Evolutionary conservation across 2,329 filamentous ascomycete genomes (phyloP).

Genomic region (Mycosphaerelloides madeirae): DNA sequence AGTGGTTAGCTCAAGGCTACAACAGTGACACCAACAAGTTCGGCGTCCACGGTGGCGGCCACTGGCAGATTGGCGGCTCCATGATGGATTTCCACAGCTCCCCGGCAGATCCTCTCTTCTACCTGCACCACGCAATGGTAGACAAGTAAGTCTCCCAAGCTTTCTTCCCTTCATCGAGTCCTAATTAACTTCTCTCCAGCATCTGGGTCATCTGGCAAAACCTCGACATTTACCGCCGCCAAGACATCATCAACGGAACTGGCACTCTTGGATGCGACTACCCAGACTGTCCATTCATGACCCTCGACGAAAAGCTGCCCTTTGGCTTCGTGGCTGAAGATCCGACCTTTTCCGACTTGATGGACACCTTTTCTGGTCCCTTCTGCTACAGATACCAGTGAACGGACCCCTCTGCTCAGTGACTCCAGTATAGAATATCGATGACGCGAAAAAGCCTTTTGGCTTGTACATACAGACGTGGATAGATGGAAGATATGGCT

Average conservation of each 20-base stretch:
- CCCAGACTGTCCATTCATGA: slow-evolving; percentile 42
- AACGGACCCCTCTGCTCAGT: no score
- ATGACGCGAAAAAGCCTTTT: no score
- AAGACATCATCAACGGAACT: slow-evolving; percentile 40
- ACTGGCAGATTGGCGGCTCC: slow-evolving; percentile 45
- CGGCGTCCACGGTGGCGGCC: slow-evolving; percentile 42
- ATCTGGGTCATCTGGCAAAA: slow-evolving; percentile 50
- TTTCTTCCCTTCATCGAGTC: slow-evolving; percentile 9
- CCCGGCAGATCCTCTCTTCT: slow-evolving; percentile 48
- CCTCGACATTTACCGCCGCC: slow-evolving; percentile 37
- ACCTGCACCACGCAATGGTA: slow-evolving; percentile 46
- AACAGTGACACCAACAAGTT: slow-evolving; percentile 26
- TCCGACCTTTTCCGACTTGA: slow-evolving; percentile 25
- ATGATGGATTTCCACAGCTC: slow-evolving; percentile 43
- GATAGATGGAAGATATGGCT: no score
- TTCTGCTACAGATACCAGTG: slow-evolving; percentile 33
- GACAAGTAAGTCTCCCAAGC: slow-evolving; percentile 14
- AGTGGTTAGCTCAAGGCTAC: slow-evolving; percentile 29
- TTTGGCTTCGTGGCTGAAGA: slow-evolving; percentile 29
- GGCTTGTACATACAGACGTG: no score
- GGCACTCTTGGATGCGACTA: slow-evolving; percentile 40
- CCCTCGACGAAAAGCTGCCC: slow-evolving; percentile 40
- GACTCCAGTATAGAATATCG: no score
- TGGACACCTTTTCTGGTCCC: slow-evolving; percentile 30
- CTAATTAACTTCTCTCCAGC: slow-evolving; percentile 36